phyloP scores from a whole-genome alignment of 768 basidiomycete genomes.

The Boletus tomentosulus region DNA sequence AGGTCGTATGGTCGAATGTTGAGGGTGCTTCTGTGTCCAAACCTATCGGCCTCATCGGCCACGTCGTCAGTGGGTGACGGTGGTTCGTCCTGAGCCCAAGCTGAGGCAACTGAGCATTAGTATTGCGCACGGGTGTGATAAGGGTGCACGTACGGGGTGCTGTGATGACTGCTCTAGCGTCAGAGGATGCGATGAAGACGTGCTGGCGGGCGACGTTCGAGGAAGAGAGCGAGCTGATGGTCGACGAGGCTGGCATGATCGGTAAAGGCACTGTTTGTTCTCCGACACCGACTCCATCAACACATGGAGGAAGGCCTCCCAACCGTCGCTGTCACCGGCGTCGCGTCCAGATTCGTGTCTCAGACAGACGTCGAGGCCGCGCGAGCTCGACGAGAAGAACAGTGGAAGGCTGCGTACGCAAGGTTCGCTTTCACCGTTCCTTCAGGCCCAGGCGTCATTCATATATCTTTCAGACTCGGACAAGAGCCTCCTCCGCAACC shows the following conservation, averaged over 20 bases:
- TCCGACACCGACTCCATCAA: slow-evolving; percentile 17
- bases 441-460: neutral
- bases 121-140: neutral
- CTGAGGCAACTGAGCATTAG: slow-evolving; percentile 34
- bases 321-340: slow-evolving; percentile 64
- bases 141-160: slow-evolving; percentile 54
- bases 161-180: slow-evolving; percentile 55
- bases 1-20: slow-evolving; percentile 49
- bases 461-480: slow-evolving; percentile 51
- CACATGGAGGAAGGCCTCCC: slow-evolving; percentile 67
- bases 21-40: slow-evolving; percentile 28
- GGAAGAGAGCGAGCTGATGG: slow-evolving; percentile 21
- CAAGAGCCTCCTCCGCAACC: slow-evolving; percentile 81
- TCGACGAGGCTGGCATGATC: slow-evolving; percentile 16
- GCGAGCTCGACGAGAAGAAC: slow-evolving; percentile 68
- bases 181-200: slow-evolving; percentile 33
- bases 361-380: slow-evolving; percentile 74
- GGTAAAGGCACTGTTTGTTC: slow-evolving; percentile 8
- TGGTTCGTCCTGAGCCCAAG: slow-evolving; percentile 83
- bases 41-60: slow-evolving; percentile 34
- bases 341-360: slow-evolving; percentile 82
- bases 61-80: slow-evolving; percentile 60
- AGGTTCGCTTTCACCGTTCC: slow-evolving; percentile 38
- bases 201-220: slow-evolving; percentile 26
- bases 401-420: slow-evolving; percentile 89